Percentiles rank a stretch among this genome's conserved stretches.
These are phyloP conservation scores for Rutstroemia sp. DNA, from an alignment of 2,329 filamentous ascomycete species.

Conservation along the genomic window DNA sequence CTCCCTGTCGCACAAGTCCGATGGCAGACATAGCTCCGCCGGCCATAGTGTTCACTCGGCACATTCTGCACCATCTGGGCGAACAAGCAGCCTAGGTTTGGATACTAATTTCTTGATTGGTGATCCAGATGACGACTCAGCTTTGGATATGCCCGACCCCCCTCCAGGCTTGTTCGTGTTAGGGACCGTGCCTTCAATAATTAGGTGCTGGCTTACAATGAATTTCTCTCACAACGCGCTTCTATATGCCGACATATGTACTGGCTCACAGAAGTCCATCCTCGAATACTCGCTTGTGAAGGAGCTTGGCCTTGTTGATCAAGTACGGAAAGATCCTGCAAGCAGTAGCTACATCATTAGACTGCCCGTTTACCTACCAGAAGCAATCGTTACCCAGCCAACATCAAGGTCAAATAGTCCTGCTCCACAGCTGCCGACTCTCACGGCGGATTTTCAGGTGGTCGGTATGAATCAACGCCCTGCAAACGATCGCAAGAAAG, in stretches of 20 bases:
- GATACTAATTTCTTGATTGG: slow-evolving; percentile 63
- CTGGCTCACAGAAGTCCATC: slow-evolving; percentile 82
- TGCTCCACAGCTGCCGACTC: slow-evolving; percentile 70
- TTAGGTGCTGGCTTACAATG: slow-evolving; percentile 89
- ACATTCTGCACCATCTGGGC: slow-evolving; percentile 67
- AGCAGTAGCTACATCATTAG: slow-evolving; percentile 58
- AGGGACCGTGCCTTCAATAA: slow-evolving; percentile 85
- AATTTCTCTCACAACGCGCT: slow-evolving; percentile 85
- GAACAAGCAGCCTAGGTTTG: slow-evolving; percentile 81
- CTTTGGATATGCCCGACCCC: slow-evolving; percentile 64
- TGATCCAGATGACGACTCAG: slow-evolving; percentile 58
- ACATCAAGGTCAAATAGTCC: slow-evolving; percentile 68
- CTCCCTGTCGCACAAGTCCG: slow-evolving; percentile 88
- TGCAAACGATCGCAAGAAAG: slow-evolving; percentile 44
- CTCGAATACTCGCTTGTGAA: slow-evolving; percentile 68
- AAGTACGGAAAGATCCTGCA: slow-evolving; percentile 58
- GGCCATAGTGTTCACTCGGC: slow-evolving; percentile 68
- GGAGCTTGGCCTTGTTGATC: slow-evolving; percentile 62
- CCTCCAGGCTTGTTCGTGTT: slow-evolving; percentile 80
- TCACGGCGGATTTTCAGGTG: slow-evolving; percentile 74
- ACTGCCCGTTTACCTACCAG: slow-evolving; percentile 80
- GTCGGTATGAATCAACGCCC: slow-evolving; percentile 48
- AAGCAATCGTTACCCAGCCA: slow-evolving; percentile 74
- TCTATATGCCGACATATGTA: slow-evolving; percentile 86
- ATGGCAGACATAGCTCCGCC: slow-evolving; percentile 90